These are phyloP conservation scores for Phytophthora boehmeriae DNA, from an alignment of 352 stramenopile species.

Conservation along the genomic window DNA sequence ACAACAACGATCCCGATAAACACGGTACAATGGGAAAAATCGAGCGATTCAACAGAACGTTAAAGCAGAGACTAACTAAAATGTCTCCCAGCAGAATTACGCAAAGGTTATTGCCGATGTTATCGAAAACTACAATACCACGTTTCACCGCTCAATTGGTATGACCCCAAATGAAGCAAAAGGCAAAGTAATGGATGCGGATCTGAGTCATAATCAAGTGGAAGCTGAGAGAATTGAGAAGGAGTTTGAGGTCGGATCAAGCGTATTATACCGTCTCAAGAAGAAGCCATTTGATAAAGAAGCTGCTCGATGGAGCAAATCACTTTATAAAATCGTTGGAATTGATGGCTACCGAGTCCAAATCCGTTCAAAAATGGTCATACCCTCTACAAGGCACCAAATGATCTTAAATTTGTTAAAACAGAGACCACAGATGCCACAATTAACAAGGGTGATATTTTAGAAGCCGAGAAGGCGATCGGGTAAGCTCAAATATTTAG, in stretches of 20 bases:
- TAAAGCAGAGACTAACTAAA: conserved; percentile 42
- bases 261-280: conserved; percentile 19
- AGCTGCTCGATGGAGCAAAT: conserved; percentile 26
- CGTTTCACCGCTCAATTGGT: conserved; percentile 27
- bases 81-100: conserved; percentile 19
- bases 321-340: conserved; percentile 21
- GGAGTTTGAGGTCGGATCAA: conserved; percentile 12
- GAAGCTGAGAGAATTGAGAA: conserved; percentile 13
- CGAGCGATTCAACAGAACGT: conserved; percentile 45
- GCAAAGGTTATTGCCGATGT: conserved; percentile 30
- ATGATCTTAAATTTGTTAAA: conserved; percentile 29
- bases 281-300: conserved; percentile 35
- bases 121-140: conserved; percentile 48
- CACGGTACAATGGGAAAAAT: conserved; percentile 50
- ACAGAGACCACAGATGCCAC: conserved; percentile 16
- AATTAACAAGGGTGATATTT: conserved; percentile 25
- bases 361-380: conserved; percentile 40
- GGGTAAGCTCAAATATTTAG: conserved; percentile 8
- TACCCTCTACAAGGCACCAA: conserved; percentile 25
- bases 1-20: conserved; percentile 46
- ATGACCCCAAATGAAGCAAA: conserved; percentile 31
- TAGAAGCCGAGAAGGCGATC: conserved; percentile 18
- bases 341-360: conserved; percentile 30
- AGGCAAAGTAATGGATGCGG: conserved; percentile 24
- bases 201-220: conserved; percentile 29